These are phyloP conservation scores for Penicillium bialowiezense DNA, from an alignment of 495 filamentous ascomycete species.

Conservation along the genomic window DNA sequence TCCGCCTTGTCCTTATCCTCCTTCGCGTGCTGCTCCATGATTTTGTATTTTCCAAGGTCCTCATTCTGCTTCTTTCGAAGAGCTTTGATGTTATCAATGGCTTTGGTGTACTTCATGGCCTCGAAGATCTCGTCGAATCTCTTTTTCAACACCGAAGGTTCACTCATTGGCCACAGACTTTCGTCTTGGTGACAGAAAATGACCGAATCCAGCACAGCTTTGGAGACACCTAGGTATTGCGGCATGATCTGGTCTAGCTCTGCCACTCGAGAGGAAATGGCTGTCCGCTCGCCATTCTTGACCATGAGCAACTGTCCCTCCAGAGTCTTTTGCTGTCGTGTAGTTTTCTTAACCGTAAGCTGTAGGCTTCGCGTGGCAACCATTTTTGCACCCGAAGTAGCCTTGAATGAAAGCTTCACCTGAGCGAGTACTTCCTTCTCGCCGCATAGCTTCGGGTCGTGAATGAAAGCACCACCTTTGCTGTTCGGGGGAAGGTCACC, in stretches of 20 bases:
- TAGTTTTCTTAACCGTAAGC: constrained; percentile 79
- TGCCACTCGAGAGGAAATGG: constrained; percentile 72
- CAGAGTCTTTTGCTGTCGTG: constrained; percentile 69
- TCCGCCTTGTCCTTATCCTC: constrained; percentile 86
- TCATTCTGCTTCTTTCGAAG: constrained; percentile 80
- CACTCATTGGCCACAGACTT: constrained; percentile 96
- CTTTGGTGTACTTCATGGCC: constrained; percentile 93
- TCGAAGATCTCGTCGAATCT: constrained; percentile 98
- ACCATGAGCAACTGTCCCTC: constrained; percentile 72
- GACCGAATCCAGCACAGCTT: constrained; percentile 84
- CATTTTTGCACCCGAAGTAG: constrained; percentile 70
- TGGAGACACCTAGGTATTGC: constrained; percentile 83
- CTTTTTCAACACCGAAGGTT: constrained; percentile 80
- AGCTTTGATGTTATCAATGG: constrained; percentile 87
- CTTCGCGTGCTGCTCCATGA: constrained; percentile 72
- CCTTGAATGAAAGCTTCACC: constrained; percentile 83
- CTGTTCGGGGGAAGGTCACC: constrained; percentile 92
- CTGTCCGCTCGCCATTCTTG: constrained; percentile 75
- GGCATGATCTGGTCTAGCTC: constrained; percentile 83
- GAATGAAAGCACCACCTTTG: constrained; percentile 91
- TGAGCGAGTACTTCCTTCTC: constrained; percentile 91
- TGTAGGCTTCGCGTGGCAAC: constrained; percentile 79
- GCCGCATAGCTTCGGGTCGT: constrained; percentile 88
- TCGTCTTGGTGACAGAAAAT: constrained; percentile 99
- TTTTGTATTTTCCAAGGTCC: constrained; percentile 65